A percentile compares a stretch with the other conserved stretches of the same genome.
Evolutionary conservation across 371 early-diverging fungal genomes (phyloP).

Genomic region (Syncephalastrum sp.): DNA sequence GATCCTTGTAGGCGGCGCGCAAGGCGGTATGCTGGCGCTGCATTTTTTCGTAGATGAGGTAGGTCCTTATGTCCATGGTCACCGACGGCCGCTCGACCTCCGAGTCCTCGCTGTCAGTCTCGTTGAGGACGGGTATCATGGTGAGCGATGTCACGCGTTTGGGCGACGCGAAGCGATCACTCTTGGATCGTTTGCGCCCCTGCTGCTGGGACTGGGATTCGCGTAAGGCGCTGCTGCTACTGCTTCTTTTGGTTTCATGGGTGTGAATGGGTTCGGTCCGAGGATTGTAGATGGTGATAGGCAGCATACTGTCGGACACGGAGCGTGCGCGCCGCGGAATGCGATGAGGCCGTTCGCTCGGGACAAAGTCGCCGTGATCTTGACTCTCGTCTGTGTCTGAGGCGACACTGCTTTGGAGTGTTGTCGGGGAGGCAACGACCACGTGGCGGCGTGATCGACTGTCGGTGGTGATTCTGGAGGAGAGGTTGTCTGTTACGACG

Average conservation of each 20-base stretch:
- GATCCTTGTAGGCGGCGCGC: constrained; percentile 20
- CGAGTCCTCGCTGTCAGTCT: constrained; percentile 6
- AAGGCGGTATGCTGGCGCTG: constrained; percentile 30
- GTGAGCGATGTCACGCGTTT: constrained; percentile 18
- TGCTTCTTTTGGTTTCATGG: background rate
- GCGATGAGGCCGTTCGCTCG: constrained; percentile 10
- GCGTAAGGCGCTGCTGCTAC: background rate
- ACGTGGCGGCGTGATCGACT: too few species aligned
- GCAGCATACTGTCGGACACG: constrained; percentile 19
- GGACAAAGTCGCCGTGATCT: constrained; percentile 18
- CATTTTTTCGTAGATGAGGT: constrained; percentile 37
- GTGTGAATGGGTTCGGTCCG: background rate
- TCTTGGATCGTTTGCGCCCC: too few species aligned
- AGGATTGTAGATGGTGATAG: background rate
- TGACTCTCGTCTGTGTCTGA: too few species aligned
- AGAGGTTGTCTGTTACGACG: too few species aligned
- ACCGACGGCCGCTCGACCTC: constrained; percentile 15
- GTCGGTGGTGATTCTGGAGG: too few species aligned
- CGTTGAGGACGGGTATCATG: constrained; percentile 10
- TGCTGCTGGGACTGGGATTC: too few species aligned
- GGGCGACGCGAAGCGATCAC: background rate
- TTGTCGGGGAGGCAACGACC: too few species aligned
- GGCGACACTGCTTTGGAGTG: too few species aligned
- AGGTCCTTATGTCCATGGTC: constrained; percentile 36
- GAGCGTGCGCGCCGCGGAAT: constrained; percentile 22